Evolutionary conservation across 2,329 filamentous ascomycete genomes (phyloP).

Genomic region (Stachybotrys chlorohalonatus): DNA sequence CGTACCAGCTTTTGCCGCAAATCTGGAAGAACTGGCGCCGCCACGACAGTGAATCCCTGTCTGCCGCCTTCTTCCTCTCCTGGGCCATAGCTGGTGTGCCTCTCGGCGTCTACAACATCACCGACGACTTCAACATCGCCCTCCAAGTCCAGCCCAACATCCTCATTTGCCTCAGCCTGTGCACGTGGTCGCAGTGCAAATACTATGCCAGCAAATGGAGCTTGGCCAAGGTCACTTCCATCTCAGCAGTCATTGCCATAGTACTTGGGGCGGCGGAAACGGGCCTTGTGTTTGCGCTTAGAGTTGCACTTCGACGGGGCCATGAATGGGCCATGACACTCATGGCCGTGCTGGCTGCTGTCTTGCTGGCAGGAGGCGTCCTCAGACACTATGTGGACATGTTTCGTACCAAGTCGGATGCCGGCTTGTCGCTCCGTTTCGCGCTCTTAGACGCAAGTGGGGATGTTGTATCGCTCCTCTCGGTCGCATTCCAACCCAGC

Average conservation of each 20-base stretch:
- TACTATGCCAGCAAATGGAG: constrained; percentile 13
- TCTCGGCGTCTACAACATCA: constrained; percentile 13
- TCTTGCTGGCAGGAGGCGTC: background rate
- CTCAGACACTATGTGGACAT: background rate
- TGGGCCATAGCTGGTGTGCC: constrained; percentile 11
- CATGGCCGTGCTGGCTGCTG: background rate
- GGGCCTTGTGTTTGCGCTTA: background rate
- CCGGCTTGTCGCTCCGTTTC: background rate
- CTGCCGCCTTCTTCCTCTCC: constrained; percentile 7
- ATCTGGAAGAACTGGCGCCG: constrained; percentile 4
- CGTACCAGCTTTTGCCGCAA: constrained; percentile 7
- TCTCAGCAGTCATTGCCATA: background rate
- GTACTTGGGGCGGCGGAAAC: background rate
- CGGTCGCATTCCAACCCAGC: background rate
- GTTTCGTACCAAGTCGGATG: background rate
- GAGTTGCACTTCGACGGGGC: background rate
- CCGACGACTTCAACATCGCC: constrained; percentile 18
- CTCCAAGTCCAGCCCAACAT: constrained; percentile 22
- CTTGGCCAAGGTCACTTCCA: background rate
- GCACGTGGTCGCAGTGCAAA: constrained; percentile 20
- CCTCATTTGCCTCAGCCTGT: constrained; percentile 18
- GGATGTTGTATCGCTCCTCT: background rate
- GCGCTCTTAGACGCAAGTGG: background rate
- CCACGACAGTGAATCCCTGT: constrained; percentile 8
- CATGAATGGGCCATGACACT: background rate